Evolutionary conservation across 345 rosid species (phyloP).

Genomic region (Carallia brachiata): DNA sequence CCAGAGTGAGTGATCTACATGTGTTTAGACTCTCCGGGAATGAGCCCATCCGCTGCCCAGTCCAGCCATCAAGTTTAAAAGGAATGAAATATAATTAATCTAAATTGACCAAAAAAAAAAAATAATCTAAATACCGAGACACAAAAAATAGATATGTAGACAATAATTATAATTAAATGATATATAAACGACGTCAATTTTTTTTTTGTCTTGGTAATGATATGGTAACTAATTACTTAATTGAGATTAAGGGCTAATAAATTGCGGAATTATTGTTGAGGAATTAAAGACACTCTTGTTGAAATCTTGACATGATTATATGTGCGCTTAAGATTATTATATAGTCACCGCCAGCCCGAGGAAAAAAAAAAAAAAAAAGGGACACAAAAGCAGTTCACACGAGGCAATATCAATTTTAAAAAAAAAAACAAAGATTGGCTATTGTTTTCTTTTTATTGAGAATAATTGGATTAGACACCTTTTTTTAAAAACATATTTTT

Average conservation of each 20-base stretch:
- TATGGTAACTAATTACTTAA: neutral
- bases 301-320: neutral
- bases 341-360: constrained; percentile 25
- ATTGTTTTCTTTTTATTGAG: no score
- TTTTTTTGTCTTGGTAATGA: no score
- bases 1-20: neutral
- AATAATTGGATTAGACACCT: no score
- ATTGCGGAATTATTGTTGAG: constrained; percentile 12
- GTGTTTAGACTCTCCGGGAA: neutral
- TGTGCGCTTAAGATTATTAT: neutral
- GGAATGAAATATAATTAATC: neutral
- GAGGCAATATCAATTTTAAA: no score
- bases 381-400: constrained; percentile 8
- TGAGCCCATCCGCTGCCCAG: neutral
- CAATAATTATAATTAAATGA: no score
- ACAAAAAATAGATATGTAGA: no score
- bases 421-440: no score
- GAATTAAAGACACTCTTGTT: neutral
- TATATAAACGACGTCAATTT: no score
- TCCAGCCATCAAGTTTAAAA: neutral
- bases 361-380: constrained; percentile 19
- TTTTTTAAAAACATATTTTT: no score
- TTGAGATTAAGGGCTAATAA: no score
- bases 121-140: no score
- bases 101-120: no score